Conservation (phyloP, 257 asterid genomes). For the Cruciata laevipes region DNA sequence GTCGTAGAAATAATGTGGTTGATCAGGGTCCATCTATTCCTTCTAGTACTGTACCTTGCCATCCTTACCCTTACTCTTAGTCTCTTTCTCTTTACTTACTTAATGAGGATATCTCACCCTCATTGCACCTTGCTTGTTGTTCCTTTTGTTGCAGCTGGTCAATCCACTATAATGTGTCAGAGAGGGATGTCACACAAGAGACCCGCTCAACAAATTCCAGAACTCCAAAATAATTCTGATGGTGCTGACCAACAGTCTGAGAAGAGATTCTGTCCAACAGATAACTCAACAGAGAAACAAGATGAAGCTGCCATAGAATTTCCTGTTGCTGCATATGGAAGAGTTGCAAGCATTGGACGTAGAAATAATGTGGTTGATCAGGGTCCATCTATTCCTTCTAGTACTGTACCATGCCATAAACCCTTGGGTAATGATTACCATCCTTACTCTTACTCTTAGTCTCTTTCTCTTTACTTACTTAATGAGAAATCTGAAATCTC, state of each 20-base stretch:
- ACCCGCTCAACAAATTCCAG: background rate
- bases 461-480: background rate
- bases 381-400: no score
- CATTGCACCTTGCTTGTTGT: background rate
- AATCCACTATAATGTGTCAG: background rate
- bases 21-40: no score
- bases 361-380: no score
- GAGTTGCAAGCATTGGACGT: no score
- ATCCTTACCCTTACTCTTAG: no score
- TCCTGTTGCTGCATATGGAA: no score
- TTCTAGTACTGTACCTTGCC: no score
- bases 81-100: background rate
- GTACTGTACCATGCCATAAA: no score
- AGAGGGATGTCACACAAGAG: background rate
- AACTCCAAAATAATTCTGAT: background rate
- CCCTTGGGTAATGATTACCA: background rate
- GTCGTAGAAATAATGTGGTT: no score
- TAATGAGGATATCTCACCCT: background rate
- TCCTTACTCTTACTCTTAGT: no score
- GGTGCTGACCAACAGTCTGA: background rate
- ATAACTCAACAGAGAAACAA: background rate
- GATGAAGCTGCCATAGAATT: background rate
- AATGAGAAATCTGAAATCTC: background rate
- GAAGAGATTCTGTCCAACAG: background rate
- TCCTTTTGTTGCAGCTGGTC: background rate